Percentiles rank a stretch among this genome's conserved stretches.
Conservation (phyloP, 805 yeast species). For the Wickerhamiella nectarea region DNA sequence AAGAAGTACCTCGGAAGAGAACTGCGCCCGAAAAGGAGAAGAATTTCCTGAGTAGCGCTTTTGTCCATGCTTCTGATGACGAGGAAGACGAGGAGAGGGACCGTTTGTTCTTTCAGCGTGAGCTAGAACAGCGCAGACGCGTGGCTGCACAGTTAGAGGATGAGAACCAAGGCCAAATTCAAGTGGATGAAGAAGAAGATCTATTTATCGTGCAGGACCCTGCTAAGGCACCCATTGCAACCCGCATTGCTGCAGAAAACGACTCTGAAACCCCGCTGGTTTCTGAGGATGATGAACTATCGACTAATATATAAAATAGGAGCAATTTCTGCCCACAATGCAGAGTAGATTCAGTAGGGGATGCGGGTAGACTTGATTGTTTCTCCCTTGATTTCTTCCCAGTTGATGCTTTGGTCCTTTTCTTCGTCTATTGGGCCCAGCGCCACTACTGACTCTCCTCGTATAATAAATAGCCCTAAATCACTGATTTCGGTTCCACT, state of each 20-base stretch:
- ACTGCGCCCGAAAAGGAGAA: slow-evolving; percentile 7
- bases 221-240: too few species aligned
- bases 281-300: background rate
- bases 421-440: slow-evolving; percentile 25
- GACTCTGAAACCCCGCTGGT: background rate
- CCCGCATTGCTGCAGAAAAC: too few species aligned
- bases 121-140: slow-evolving; percentile 25
- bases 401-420: slow-evolving; percentile 24
- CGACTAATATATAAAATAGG: too few species aligned
- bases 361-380: slow-evolving; percentile 6
- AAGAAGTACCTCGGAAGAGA: background rate
- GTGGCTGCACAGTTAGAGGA: background rate
- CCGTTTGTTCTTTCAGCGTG: slow-evolving; percentile 41
- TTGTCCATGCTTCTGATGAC: slow-evolving; percentile 49
- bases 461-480: slow-evolving; percentile 25
- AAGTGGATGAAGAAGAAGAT: too few species aligned
- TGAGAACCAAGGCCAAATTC: too few species aligned
- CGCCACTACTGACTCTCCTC: slow-evolving; percentile 27
- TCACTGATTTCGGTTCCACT: slow-evolving; percentile 19
- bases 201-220: too few species aligned
- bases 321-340: background rate
- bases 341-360: background rate
- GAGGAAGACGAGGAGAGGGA: slow-evolving; percentile 46
- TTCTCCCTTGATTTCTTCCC: slow-evolving; percentile 23
- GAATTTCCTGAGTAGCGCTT: slow-evolving; percentile 36